A percentile compares a stretch with the other conserved stretches of the same genome.
Evolutionary conservation across 306 rosid genomes (phyloP).

Genomic region (Dicorynia guianensis): DNA sequence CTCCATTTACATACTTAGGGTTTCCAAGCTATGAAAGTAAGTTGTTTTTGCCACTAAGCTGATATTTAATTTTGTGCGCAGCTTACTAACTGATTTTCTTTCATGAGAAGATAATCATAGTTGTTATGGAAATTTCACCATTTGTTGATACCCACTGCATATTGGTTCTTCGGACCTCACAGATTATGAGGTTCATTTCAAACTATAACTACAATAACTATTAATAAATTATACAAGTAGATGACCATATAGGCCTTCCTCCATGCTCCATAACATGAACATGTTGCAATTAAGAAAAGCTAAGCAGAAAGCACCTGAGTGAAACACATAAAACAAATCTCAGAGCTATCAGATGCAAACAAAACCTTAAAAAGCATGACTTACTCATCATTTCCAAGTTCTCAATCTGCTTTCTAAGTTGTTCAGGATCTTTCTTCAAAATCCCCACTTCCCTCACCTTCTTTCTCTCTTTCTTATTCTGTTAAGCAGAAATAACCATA

Average conservation of each 20-base stretch:
- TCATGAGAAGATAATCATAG: neutral
- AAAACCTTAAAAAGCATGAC: conserved; percentile 39
- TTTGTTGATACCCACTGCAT: neutral
- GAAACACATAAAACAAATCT: conserved; percentile 7
- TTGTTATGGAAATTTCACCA: neutral
- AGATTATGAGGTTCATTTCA: conserved; percentile 6
- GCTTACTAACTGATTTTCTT: conserved; percentile 1
- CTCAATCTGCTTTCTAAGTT: conserved; percentile 85
- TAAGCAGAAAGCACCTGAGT: neutral
- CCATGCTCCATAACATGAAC: neutral
- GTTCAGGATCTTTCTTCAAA: conserved; percentile 95
- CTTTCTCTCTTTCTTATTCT: conserved; percentile 96
- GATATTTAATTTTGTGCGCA: neutral
- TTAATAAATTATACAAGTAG: neutral
- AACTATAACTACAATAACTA: conserved; percentile 15
- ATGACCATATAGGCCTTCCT: conserved; percentile 7
- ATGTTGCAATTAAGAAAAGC: neutral
- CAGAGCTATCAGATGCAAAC: neutral
- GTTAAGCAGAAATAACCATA: conserved; percentile 40
- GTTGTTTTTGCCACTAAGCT: neutral
- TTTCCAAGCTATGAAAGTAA: neutral
- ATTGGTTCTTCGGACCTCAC: conserved; percentile 5
- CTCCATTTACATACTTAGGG: neutral
- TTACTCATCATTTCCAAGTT: conserved; percentile 95
- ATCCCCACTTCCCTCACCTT: conserved; percentile 99